Base-by-base conservation (phyloP, 2,329 filamentous ascomycete species). In the Phaeosphaeria sp. region DNA sequence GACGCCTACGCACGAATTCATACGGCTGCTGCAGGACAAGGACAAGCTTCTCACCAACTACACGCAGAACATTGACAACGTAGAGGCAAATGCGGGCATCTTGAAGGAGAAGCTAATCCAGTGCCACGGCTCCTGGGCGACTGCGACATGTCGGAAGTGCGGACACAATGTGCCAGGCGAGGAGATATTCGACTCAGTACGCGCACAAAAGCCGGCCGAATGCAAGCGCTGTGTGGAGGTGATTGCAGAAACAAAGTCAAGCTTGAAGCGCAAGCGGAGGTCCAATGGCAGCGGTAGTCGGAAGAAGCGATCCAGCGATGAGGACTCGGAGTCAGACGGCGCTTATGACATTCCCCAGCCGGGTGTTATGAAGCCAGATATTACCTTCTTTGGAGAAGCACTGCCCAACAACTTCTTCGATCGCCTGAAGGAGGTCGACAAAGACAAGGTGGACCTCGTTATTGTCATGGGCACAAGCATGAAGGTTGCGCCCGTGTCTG, bases 1-100 rank as follows among this genome's bases (percentile, higher is more conserved):
- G 81, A 93, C 94, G 0, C 93, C 94, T 0, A 98, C 95, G 0
- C 95, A 99, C 81, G 89, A 90, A 52, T 99, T 99, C 80, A 96
- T 99, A 72, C 87, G 89, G 33, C 84, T 97, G 68, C 85, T 99
- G 36, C 91, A 99, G 77, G 85, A 94, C 66, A 90, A 93, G 76
- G 88, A 87, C 64, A 97, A 97, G 77, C 85, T 99, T 6, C 85
- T 97, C 58, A 98, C 93, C 43, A 97, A 98, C 79, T 99, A 97
- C 81, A 96, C 95, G 0, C 95, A 99, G 76, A 99, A 99, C 77
- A 98, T 99, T 72, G 95, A 99, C 81, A 97, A 97, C 68, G 88
- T 97, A 51, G 94, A 99, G 77, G 86, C 89, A 60, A 89, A 91
- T 70, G 94, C 94, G 0, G 95, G 95, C 21, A 91, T 99, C 59